A percentile compares a stretch with the other conserved stretches of the same genome.
Conservation (phyloP, 768 basidiomycete genomes). For the Coprinopsis cinerea region DNA sequence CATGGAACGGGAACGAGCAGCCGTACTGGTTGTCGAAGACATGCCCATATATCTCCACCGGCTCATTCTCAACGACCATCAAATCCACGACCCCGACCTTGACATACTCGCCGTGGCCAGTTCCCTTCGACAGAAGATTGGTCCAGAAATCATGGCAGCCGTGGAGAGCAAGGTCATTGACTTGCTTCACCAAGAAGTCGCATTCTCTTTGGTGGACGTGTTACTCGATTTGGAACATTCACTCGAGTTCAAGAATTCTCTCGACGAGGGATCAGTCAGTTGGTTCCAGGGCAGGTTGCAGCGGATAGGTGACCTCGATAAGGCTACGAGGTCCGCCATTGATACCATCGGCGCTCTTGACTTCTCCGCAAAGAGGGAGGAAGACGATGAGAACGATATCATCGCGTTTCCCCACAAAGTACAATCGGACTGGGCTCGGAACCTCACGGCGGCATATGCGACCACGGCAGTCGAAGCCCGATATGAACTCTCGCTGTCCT, state of each 20-base stretch:
- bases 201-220: constrained; percentile 73
- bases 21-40: constrained; percentile 60
- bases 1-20: constrained; percentile 74
- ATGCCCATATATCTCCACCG: constrained; percentile 54
- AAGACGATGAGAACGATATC: constrained; percentile 54
- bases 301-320: constrained; percentile 50
- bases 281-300: constrained; percentile 61
- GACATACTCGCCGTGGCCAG: constrained; percentile 56
- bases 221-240: constrained; percentile 58
- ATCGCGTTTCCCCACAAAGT: constrained; percentile 38
- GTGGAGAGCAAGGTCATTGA: constrained; percentile 58
- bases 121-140: constrained; percentile 57
- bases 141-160: constrained; percentile 46
- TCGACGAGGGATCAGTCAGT: constrained; percentile 54
- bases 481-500: constrained; percentile 65
- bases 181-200: constrained; percentile 70
- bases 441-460: constrained; percentile 58
- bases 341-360: constrained; percentile 73
- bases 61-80: constrained; percentile 37
- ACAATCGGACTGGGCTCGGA: constrained; percentile 56
- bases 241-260: constrained; percentile 43
- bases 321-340: constrained; percentile 48
- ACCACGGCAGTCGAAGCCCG: constrained; percentile 60
- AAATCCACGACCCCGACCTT: constrained; percentile 43
- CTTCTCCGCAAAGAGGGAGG: constrained; percentile 66